Conservation (phyloP, 1,139 yeast genomes). For the Blastobotrys persicus region DNA sequence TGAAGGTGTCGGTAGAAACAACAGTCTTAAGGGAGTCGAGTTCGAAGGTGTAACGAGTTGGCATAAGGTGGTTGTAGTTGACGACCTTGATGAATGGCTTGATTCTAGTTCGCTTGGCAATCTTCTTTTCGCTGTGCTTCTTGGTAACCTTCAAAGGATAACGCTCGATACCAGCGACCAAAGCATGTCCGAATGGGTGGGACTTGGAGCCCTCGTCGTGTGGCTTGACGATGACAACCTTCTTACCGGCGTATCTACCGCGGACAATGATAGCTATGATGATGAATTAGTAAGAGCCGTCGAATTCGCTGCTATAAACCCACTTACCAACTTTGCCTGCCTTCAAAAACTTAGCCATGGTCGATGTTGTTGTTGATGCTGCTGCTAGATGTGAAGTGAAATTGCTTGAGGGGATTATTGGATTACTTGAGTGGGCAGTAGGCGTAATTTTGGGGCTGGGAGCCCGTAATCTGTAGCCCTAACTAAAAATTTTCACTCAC, state of each 20-base stretch:
- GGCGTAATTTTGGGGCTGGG: slow-evolving; percentile 5
- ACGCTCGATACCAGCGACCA: slow-evolving; percentile 99
- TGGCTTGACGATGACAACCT: slow-evolving; percentile 98
- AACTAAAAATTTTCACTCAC: slow-evolving; percentile 3
- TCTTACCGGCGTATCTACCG: slow-evolving; percentile 99
- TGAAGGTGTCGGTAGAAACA: slow-evolving; percentile 90
- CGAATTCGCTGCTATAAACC: slow-evolving; percentile 2
- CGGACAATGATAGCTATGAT: slow-evolving; percentile 95
- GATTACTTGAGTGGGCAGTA: neutral
- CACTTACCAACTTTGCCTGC: slow-evolving; percentile 99
- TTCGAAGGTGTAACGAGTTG: slow-evolving; percentile 99
- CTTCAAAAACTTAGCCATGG: slow-evolving; percentile 85
- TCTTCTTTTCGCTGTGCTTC: slow-evolving; percentile 93
- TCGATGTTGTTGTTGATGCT: slow-evolving; percentile 26
- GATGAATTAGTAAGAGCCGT: slow-evolving; percentile 22
- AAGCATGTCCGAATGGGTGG: slow-evolving; percentile 99
- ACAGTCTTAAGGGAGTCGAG: slow-evolving; percentile 92
- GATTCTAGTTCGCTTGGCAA: slow-evolving; percentile 95
- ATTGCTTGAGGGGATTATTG: slow-evolving; percentile 1
- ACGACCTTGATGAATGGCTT: slow-evolving; percentile 99
- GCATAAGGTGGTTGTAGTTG: slow-evolving; percentile 99
- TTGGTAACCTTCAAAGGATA: slow-evolving; percentile 97
- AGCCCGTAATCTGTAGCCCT: no score
- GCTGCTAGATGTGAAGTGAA: neutral
- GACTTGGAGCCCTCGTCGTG: slow-evolving; percentile 99